Evolutionary conservation across 441 rosid genomes (phyloP).

Genomic region (Sinapis alba): DNA sequence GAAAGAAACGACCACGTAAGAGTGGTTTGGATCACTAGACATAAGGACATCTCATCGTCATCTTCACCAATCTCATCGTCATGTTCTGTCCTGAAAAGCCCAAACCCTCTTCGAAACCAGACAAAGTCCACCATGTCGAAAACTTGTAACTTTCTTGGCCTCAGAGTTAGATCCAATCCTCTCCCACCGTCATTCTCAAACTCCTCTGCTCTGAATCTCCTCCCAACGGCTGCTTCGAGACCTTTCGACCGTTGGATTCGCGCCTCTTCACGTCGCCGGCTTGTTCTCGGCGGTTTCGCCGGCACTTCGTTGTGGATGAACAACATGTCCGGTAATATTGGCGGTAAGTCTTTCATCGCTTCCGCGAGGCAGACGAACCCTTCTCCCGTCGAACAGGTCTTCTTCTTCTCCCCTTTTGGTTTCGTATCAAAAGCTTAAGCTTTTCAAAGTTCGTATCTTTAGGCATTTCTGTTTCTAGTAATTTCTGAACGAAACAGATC

Average conservation of each 20-base stretch:
- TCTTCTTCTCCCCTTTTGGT: not conserved
- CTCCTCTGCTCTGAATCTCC: constrained; percentile 23
- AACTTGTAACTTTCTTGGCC: constrained; percentile 44
- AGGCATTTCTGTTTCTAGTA: not conserved
- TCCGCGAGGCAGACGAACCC: constrained; percentile 68
- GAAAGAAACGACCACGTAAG: not conserved
- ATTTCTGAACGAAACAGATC: not conserved
- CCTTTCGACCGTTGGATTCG: constrained; percentile 34
- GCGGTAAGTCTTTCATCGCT: constrained; percentile 60
- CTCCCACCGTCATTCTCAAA: constrained; percentile 20
- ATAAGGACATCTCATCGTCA: not conserved
- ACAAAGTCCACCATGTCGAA: constrained; percentile 27
- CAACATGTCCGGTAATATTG: constrained; percentile 47
- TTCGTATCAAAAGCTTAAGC: not conserved
- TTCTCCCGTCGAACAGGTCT: constrained; percentile 70
- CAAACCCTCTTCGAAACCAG: not conserved
- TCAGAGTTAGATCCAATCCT: constrained; percentile 34
- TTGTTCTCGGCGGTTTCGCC: constrained; percentile 49
- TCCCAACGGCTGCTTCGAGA: constrained; percentile 23
- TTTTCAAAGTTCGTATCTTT: not conserved
- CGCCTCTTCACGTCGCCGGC: constrained; percentile 50
- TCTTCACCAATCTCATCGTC: not conserved
- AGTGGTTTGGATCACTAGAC: not conserved
- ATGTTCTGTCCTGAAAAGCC: constrained; percentile 2
- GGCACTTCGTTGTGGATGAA: constrained; percentile 66